Evolutionary conservation across 2,329 filamentous ascomycete species (phyloP).

Genomic region (Lecanoromycetidae sp.): DNA sequence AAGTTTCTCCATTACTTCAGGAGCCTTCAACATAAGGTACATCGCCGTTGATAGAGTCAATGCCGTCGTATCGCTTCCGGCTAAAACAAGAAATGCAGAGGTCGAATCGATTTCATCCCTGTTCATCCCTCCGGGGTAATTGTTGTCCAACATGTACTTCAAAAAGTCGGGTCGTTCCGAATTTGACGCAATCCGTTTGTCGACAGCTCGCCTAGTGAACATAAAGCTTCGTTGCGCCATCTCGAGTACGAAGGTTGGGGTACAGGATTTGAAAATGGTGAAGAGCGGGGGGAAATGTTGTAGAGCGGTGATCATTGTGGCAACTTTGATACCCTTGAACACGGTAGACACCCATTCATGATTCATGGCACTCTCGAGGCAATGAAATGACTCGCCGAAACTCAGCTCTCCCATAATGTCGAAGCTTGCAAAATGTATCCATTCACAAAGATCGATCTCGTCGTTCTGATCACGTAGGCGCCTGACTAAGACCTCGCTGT

Average conservation of each 20-base stretch:
- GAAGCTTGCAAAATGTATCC: slow-evolving; percentile 29
- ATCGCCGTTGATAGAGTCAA: slow-evolving; percentile 29
- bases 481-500: slow-evolving; percentile 22
- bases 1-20: slow-evolving; percentile 22
- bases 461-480: slow-evolving; percentile 16
- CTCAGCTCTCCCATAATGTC: slow-evolving; percentile 33
- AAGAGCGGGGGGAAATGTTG: slow-evolving; percentile 6
- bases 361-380: slow-evolving; percentile 26
- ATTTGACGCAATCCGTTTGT: slow-evolving; percentile 20
- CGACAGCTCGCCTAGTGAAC: slow-evolving; percentile 20
- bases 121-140: slow-evolving; percentile 23
- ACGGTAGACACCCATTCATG: slow-evolving; percentile 24
- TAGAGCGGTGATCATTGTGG: slow-evolving; percentile 11
- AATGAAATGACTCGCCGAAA: slow-evolving; percentile 32
- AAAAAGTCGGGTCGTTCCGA: slow-evolving; percentile 18
- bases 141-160: slow-evolving; percentile 27
- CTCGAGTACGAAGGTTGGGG: neutral
- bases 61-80: slow-evolving; percentile 36
- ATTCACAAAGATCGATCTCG: slow-evolving; percentile 24
- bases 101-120: slow-evolving; percentile 30
- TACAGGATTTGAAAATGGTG: slow-evolving; percentile 1
- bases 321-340: slow-evolving; percentile 22
- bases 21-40: slow-evolving; percentile 26
- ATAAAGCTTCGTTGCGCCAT: neutral
- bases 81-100: slow-evolving; percentile 29